phyloP scores from a whole-genome alignment of 2,329 filamentous ascomycete genomes.

The Cryphonectria parasitica region DNA sequence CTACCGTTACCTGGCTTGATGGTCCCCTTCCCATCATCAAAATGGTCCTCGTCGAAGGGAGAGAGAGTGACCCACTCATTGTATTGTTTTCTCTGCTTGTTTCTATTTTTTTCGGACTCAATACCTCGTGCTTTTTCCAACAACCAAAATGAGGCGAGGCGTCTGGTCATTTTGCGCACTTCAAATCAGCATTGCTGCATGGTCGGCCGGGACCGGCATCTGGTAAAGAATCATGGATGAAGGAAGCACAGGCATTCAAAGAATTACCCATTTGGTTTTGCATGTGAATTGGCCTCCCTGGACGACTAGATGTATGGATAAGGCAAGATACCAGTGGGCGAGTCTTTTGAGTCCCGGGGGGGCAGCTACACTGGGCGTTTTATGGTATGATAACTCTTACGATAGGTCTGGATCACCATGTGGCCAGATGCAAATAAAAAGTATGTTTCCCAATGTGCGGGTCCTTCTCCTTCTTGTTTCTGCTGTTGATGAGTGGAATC shows the following conservation, averaged over 20 bases:
- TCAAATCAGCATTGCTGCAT: slow-evolving; percentile 9
- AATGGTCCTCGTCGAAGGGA: neutral
- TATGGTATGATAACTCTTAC: neutral
- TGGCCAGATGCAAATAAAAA: neutral
- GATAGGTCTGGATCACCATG: neutral
- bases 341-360: neutral
- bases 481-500: too few relatives aligned
- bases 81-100: slow-evolving; percentile 15
- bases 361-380: neutral
- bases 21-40: neutral
- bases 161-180: slow-evolving; percentile 11
- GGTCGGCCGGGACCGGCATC: neutral
- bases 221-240: neutral
- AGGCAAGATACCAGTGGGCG: neutral
- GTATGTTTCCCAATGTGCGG: too few relatives aligned
- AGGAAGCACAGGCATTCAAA: neutral
- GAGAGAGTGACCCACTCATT: neutral
- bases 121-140: neutral
- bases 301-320: neutral
- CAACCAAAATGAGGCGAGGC: slow-evolving; percentile 24
- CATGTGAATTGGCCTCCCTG: neutral
- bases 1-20: slow-evolving; percentile 73
- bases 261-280: neutral
- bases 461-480: too few relatives aligned
- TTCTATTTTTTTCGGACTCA: neutral